Evolutionary conservation across 129 eudicot species (phyloP), one percentile per base, ranked within the genome.

Genomic region (Lactuca saligna): DNA sequence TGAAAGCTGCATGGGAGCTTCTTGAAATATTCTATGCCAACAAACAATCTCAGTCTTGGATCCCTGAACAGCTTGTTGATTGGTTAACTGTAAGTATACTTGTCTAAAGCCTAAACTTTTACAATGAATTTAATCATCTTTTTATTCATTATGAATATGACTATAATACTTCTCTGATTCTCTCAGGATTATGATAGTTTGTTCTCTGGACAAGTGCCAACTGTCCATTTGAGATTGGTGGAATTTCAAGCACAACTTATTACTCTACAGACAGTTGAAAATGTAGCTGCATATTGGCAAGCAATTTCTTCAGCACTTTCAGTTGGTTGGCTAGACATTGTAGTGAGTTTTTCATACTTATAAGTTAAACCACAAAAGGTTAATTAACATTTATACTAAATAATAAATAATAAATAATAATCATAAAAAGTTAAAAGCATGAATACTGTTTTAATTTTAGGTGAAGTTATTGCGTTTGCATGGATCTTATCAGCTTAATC

Each of bases 1-100:
- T 90, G 73, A 94, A 83, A 82, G 97, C 99, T 75, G 99, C 96
- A 20, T 94, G 99, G 99, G 97, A 87, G 85, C 85, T 94, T 68
- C 50, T 94, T 85, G 93, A 89, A 55, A 80, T 94, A 65, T 94
- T 94, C 61, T 94, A 89, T 76, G 99, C 93, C 17, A 88, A 94
- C 85, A 83, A 89, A 75, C 84, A 77, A 65, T 87, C 87, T 73
- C 85, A 89, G 63, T 17, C 87, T 75, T 94, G 97, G 97, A 78
- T 87, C 55, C 95, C 91, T 34, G 99, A 89, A 79, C 83, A 81
- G 38, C 90, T 94, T 60, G 86, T 87, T 55, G 97, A 89, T 85
- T 94, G 99, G 99, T 81, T 94, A 87, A 88, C 87, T 63, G 99
- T 94, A 82, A 72, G 91, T 12, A 35, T 38, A 10, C 54, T 57